phyloP scores from a whole-genome alignment of 176 grass and related monocot genomes.

The Oryza longistaminata region DNA sequence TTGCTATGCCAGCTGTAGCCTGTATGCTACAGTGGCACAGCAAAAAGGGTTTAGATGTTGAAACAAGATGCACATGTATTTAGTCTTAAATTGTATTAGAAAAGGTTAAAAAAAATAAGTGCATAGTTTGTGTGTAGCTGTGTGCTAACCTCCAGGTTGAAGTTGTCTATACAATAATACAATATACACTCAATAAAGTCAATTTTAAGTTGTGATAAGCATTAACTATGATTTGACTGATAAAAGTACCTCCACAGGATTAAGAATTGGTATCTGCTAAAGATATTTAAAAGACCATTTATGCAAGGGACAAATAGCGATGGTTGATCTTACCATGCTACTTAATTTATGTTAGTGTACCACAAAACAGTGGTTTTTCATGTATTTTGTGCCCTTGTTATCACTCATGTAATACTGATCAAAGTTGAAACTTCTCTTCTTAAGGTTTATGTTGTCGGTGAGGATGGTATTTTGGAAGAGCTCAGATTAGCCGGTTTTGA shows the following conservation, averaged over 20 bases:
- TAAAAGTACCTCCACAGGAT: not conserved
- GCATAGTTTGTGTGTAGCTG: not conserved
- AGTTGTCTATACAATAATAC: not conserved
- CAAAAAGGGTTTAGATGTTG: not conserved
- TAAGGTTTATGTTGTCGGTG: slow-evolving; percentile 96
- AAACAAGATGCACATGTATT: not conserved
- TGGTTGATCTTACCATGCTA: slow-evolving; percentile 1
- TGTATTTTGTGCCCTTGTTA: not conserved
- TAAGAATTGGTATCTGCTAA: not conserved
- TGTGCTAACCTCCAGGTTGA: not conserved
- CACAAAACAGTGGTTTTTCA: not conserved
- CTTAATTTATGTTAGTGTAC: slow-evolving; percentile 7
- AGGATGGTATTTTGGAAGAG: slow-evolving; percentile 95
- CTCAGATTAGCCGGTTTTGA: slow-evolving; percentile 83
- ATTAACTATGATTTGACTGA: not conserved
- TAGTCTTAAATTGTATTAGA: not conserved
- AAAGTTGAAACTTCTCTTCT: slow-evolving; percentile 12
- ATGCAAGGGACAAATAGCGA: not conserved
- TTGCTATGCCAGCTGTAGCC: not conserved
- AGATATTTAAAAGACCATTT: not conserved
- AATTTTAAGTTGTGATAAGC: not conserved
- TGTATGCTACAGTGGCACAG: not conserved
- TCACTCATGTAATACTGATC: slow-evolving; percentile 30
- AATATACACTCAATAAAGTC: not conserved
- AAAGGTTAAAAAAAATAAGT: not conserved